phyloP scores from a whole-genome alignment of 2,329 filamentous ascomycete genomes.

The Coniochaeta sp. region DNA sequence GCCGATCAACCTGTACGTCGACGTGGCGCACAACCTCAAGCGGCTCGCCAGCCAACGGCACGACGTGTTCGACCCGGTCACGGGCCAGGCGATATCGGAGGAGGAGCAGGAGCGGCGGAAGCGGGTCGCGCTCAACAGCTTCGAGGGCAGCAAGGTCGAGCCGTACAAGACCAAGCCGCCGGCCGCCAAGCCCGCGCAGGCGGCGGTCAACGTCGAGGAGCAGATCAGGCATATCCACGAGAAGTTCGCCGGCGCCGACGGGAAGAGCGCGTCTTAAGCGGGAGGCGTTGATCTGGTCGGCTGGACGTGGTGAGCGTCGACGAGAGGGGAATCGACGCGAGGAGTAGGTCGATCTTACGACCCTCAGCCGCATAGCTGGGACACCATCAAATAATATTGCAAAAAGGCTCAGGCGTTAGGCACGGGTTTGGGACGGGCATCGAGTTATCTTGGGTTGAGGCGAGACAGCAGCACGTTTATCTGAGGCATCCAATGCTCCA shows the following conservation, averaged over 20 bases:
- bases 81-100: constrained; percentile 60
- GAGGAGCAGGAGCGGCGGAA: constrained; percentile 73
- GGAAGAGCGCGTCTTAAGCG: constrained; percentile 13
- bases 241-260: constrained; percentile 35
- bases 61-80: constrained; percentile 75
- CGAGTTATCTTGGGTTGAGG: background rate
- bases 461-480: background rate
- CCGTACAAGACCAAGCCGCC: constrained; percentile 45
- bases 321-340: background rate
- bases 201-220: constrained; percentile 71
- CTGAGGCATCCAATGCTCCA: background rate
- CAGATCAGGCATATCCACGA: constrained; percentile 64
- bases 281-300: background rate
- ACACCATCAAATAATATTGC: too few species aligned
- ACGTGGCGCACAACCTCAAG: constrained; percentile 92
- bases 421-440: background rate
- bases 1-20: constrained; percentile 76
- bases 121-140: constrained; percentile 57
- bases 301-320: background rate
- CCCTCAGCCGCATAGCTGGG: background rate
- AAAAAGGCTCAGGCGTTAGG: background rate
- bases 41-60: constrained; percentile 82
- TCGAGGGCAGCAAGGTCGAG: constrained; percentile 58
- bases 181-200: constrained; percentile 37
- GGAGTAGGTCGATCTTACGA: background rate